phyloP scores from a whole-genome alignment of 257 asterid species.

The Henckelia pumila region DNA sequence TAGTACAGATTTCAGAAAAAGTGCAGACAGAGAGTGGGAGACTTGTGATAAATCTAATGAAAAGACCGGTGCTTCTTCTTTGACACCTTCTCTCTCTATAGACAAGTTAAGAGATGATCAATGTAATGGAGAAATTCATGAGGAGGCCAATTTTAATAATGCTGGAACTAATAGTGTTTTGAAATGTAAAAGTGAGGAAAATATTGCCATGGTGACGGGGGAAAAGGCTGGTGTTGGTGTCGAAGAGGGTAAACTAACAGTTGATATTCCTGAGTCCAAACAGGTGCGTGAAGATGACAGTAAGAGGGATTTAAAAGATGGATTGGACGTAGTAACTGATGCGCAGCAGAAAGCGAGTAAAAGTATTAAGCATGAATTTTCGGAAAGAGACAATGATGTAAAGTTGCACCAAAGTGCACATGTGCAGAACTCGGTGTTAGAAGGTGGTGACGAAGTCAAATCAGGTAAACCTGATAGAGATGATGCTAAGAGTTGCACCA shows the following conservation, averaged over 20 bases:
- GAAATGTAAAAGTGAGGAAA: slow-evolving; percentile 29
- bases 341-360: slow-evolving; percentile 25
- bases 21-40: slow-evolving; percentile 29
- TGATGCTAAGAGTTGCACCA: slow-evolving; percentile 12
- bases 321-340: slow-evolving; percentile 14
- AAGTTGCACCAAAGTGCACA: slow-evolving; percentile 21
- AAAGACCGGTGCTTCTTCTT: slow-evolving; percentile 26
- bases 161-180: slow-evolving; percentile 20
- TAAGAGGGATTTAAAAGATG: slow-evolving; percentile 29
- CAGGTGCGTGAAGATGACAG: slow-evolving; percentile 23
- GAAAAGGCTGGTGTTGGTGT: slow-evolving; percentile 21
- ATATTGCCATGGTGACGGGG: slow-evolving; percentile 20
- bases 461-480: slow-evolving; percentile 33
- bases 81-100: slow-evolving; percentile 21
- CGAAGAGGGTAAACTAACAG: slow-evolving; percentile 28
- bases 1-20: slow-evolving; percentile 27
- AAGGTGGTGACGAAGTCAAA: slow-evolving; percentile 25
- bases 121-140: slow-evolving; percentile 23
- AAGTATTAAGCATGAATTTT: slow-evolving; percentile 25
- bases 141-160: slow-evolving; percentile 28
- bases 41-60: slow-evolving; percentile 35
- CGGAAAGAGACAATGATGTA: slow-evolving; percentile 28
- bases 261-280: slow-evolving; percentile 29
- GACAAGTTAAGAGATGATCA: slow-evolving; percentile 34
- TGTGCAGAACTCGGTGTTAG: slow-evolving; percentile 23